These are phyloP conservation scores for Apophysomyces variabilis DNA, from an alignment of 371 early-diverging fungal genomes.

Conservation along the genomic window DNA sequence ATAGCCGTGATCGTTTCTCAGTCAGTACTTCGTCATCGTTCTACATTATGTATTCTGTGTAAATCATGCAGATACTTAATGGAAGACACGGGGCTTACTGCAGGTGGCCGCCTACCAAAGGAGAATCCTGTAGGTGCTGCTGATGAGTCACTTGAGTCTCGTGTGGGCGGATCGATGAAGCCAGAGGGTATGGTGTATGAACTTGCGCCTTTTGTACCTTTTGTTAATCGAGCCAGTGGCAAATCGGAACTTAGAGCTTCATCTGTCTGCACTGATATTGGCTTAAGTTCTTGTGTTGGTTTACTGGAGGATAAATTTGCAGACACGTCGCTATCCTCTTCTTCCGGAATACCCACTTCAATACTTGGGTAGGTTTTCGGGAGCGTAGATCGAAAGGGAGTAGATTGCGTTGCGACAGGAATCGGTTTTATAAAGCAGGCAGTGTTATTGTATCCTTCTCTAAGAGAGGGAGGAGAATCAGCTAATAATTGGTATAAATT, in stretches of 20 bases:
- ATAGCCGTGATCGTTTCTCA: background rate
- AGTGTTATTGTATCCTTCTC: background rate
- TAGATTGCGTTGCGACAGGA: conserved; percentile 2
- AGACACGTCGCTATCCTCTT: background rate
- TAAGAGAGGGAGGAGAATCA: background rate
- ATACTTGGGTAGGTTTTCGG: background rate
- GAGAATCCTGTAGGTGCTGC: background rate
- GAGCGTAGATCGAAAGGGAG: background rate
- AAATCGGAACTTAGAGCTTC: background rate
- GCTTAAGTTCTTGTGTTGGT: conserved; percentile 1
- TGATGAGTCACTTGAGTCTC: background rate
- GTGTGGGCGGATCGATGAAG: conserved; percentile 2
- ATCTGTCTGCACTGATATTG: background rate
- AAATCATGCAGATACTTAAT: background rate
- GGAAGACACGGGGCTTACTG: background rate
- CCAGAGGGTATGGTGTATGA: background rate
- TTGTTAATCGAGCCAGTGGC: background rate
- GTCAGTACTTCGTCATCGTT: background rate
- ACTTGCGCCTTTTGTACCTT: background rate
- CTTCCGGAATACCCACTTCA: background rate
- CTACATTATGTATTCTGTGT: background rate
- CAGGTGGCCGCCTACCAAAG: background rate
- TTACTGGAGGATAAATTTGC: background rate
- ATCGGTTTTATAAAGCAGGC: background rate
- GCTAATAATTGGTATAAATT: conserved; percentile 10